Evolutionary conservation across 169 alveolate genomes (phyloP), one percentile per base, ranked within the genome.

Genomic region (Babesia ovata): DNA sequence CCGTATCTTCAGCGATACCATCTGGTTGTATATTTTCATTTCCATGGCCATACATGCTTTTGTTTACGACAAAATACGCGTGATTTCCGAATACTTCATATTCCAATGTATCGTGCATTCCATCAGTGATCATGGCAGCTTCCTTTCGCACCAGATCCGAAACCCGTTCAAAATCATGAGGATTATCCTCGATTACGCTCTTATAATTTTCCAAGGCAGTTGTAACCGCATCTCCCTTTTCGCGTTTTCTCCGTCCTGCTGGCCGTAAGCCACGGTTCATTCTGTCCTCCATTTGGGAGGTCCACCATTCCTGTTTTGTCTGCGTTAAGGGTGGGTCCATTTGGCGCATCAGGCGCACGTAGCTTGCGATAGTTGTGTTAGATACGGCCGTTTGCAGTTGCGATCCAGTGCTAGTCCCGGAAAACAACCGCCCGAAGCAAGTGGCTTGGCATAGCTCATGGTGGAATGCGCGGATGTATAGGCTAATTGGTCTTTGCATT

Each of bases 81-180:
- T 67, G 56, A 11, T 67, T 4, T 11, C 76, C 76, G 39, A 49
- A 28, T 1, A 67, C 54, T 21, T 67, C 76, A 33, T 67, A 67
- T 9, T 50, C 76, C 54, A 28, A 6, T 19, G 0, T 13, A 0
- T 17, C 48, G 2, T 10, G 33, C 8, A 42, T 13, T 1, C 33
- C 24, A 2, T 26, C 61, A 17, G 54, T 21, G n/a, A 67, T 21
- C 9, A 39, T 36, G 2, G 16, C 66, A 42, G 13, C 17, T 24
- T 67, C 76, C 48, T 13, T 17, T 11, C 22, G 53, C 26, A 67
- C 36, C 17, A 53, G 44, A 7, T 46, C n/a, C 22, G 21, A 49
- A 19, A 53, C 26, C 21, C 57, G 54, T 22, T 7, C 17, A 10
- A 33, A 13, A 17, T n/a, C 50, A 9, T 9, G 46, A 28, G 57